Conservation (phyloP, 148 eudicot species). For the Dianthus caryophyllus region DNA sequence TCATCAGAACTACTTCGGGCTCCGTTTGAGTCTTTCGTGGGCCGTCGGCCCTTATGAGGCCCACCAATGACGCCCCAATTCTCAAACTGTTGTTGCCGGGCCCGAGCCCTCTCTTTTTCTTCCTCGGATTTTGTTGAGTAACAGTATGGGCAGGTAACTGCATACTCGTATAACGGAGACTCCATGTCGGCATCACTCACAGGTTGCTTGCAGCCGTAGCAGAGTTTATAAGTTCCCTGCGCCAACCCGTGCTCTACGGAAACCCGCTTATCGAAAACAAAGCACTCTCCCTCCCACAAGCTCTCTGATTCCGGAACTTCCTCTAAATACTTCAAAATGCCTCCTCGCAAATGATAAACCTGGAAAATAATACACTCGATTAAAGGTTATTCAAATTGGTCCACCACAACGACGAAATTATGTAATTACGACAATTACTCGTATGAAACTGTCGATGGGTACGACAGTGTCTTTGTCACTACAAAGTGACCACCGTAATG, state of each 20-base stretch:
- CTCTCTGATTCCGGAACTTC: slow-evolving; percentile 76
- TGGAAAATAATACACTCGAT: slow-evolving; percentile 15
- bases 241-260: slow-evolving; percentile 90
- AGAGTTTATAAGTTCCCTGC: slow-evolving; percentile 81
- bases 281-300: slow-evolving; percentile 97
- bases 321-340: slow-evolving; percentile 85
- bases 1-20: slow-evolving; percentile 12
- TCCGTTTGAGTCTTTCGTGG: slow-evolving; percentile 20
- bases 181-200: slow-evolving; percentile 98
- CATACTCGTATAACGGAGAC: slow-evolving; percentile 73
- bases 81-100: slow-evolving; percentile 87
- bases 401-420: background rate
- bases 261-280: slow-evolving; percentile 95
- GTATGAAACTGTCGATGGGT: no score
- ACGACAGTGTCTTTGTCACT: no score
- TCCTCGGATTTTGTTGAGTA: slow-evolving; percentile 75
- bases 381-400: background rate
- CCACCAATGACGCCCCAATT: slow-evolving; percentile 93
- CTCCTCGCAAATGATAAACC: slow-evolving; percentile 95
- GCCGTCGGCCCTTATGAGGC: slow-evolving; percentile 85
- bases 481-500: no score
- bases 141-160: slow-evolving; percentile 79
- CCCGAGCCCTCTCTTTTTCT: slow-evolving; percentile 92
- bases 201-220: slow-evolving; percentile 98
- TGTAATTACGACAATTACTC: background rate